phyloP scores from a whole-genome alignment of 305 asterid genomes.

The Galium porrigens region DNA sequence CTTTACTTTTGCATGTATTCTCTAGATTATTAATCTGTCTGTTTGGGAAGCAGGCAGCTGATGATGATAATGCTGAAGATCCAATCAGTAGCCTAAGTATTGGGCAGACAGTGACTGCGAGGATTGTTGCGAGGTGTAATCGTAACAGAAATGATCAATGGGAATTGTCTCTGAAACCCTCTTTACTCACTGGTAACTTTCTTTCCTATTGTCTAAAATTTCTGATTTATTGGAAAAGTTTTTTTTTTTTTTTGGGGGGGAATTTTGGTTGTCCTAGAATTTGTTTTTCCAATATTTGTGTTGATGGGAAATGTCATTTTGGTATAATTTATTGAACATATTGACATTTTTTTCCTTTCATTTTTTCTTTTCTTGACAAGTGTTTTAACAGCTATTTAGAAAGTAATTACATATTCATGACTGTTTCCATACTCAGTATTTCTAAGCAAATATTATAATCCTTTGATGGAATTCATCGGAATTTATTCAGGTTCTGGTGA shows the following conservation, averaged over 20 bases:
- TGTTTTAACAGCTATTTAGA: background rate
- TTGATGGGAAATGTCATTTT: background rate
- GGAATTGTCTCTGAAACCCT: slow-evolving; percentile 72
- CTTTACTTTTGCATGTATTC: background rate
- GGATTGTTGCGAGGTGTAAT: slow-evolving; percentile 55
- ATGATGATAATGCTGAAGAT: slow-evolving; percentile 43
- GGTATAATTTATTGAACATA: background rate
- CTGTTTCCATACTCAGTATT: background rate
- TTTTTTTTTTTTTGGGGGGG: background rate
- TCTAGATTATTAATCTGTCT: slow-evolving; percentile 4
- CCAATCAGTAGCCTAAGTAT: slow-evolving; percentile 48
- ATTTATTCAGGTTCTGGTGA: slow-evolving; percentile 37
- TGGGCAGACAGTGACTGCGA: slow-evolving; percentile 69
- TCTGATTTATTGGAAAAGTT: background rate
- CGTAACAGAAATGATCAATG: slow-evolving; percentile 39
- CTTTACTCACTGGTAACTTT: slow-evolving; percentile 48
- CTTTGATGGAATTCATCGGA: slow-evolving; percentile 16
- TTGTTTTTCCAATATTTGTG: background rate
- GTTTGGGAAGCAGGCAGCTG: slow-evolving; percentile 43
- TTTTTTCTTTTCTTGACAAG: background rate
- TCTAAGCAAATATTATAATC: background rate
- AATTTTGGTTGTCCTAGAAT: background rate
- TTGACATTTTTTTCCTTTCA: background rate
- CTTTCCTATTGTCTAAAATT: background rate
- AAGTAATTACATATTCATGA: background rate